Evolutionary conservation across 805 yeast genomes (phyloP), one percentile per base, ranked within the genome.

Genomic region (Kazachstania psychrophila): DNA sequence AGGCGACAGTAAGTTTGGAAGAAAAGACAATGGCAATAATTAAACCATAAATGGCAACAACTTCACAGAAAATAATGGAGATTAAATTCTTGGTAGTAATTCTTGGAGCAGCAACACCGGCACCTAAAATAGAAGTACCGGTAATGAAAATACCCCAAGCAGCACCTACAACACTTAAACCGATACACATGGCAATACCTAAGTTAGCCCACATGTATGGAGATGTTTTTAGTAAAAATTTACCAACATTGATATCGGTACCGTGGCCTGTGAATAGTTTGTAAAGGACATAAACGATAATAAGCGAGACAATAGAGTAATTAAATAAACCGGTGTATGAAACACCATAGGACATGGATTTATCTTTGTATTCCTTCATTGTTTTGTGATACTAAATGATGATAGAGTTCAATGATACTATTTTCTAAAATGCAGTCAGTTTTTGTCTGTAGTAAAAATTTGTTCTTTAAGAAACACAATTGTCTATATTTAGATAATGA

Each of bases 81-180:
- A 92, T 94, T 59, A 92, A 74, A 61, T 92, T 92, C 70, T 92
- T 92, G 38, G 98, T 92, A 30, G 97, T 88, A 58, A 92, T 94
- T 59, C 97, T 72, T 36, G 98, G 98, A 11, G 95, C 92, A 61
- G 84, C 84, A 42, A 92, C 96, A 68, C 98, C 98, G 3, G 98
- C 98, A 51, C 98, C 98, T 44, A 92, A 65, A 49, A 92, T 84
- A 20, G 96, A 77, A 1, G 96, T 71, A 28, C 98, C 98, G 2
- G 97, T 89, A 43, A 92, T 74, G 60, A 89, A 92, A 48, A 92
- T 92, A 46, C 98, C 98, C 98, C 98, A 92, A 5, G 97, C 97
- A 12, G 98, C 98, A 27, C 98, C 98, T 28, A 88, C 80, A 12
- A 92, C 96, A 33, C 94, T 79, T 41, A 92, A 72, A 11, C 97